Base-by-base conservation (phyloP, 805 yeast species). In the Metschnikowia chrysomelidarum region DNA sequence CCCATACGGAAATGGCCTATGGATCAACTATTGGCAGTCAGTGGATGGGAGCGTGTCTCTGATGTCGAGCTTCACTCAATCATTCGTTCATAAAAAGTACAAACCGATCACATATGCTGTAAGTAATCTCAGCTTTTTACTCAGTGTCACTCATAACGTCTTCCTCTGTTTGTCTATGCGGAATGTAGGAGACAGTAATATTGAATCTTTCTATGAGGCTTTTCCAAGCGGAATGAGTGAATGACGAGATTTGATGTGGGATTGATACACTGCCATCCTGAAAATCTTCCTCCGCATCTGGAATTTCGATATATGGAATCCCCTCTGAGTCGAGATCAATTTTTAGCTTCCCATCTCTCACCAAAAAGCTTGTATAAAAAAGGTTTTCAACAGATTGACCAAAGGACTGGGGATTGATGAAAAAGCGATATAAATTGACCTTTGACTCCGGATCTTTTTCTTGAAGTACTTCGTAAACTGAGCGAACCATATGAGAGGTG, bases 1-100 rank as follows among this genome's bases (percentile, higher is more conserved):
- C 94, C 95, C 1, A 64, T 77, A 1, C 66, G 87, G 30, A 86
- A 79, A 59, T 91, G 98, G 98, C 89, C 95, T 2, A 52, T 88
- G 40, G 59, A 70, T 30, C 73, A 78, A 7, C 50, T 80, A 26
- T 46, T 67, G 11, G 43, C 59, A 3, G 69, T 70, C 7, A 73
- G 69, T n/a, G 81, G 79, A 3, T 76, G 85, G 85, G 43, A 25
- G 19, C 17, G 17, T 15, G 46, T 44, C n/a, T 11, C 29, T 12
- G 41, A 36, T 6, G 38, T 35, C 13, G 47, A 42, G 35, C 42
- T 31, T 12, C 8, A 19, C 2, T 5, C 23, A 21, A 38, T 40
- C 11, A 28, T 35, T 19, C 38, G 31, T 17, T 34, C 26, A 20
- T 5, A 23, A 42, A 12, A 32, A 41, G 9, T 51, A 54, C n/a